Conservation (phyloP, 768 basidiomycete genomes). For the Podaxis sp. region DNA sequence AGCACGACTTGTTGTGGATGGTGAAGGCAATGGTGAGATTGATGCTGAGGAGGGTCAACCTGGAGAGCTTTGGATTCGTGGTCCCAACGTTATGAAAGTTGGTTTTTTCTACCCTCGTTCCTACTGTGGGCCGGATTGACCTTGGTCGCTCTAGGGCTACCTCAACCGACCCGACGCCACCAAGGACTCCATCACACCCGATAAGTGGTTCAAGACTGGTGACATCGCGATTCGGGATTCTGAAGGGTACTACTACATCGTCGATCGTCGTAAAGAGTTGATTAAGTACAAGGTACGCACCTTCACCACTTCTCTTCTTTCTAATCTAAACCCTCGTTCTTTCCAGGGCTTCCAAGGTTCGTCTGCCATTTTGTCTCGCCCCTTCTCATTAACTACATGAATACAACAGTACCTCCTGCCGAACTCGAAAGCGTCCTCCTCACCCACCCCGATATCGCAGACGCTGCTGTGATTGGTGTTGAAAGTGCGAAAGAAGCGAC, state of each 20-base stretch:
- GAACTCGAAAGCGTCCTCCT: slow-evolving; percentile 80
- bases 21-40: slow-evolving; percentile 46
- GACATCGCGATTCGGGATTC: slow-evolving; percentile 69
- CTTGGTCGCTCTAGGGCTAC: slow-evolving; percentile 54
- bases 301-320: neutral
- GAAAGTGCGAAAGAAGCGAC: slow-evolving; percentile 67
- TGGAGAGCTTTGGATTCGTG: slow-evolving; percentile 83
- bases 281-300: slow-evolving; percentile 67
- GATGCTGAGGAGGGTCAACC: slow-evolving; percentile 55
- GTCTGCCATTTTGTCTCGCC: slow-evolving; percentile 11
- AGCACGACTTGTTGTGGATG: slow-evolving; percentile 67
- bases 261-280: slow-evolving; percentile 73
- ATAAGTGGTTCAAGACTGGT: slow-evolving; percentile 89
- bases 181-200: slow-evolving; percentile 52
- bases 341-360: slow-evolving; percentile 73
- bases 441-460: slow-evolving; percentile 73
- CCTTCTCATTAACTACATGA: neutral
- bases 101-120: neutral
- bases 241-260: slow-evolving; percentile 74
- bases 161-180: slow-evolving; percentile 73
- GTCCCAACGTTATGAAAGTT: slow-evolving; percentile 80
- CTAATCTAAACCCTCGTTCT: neutral
- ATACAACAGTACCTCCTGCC: slow-evolving; percentile 70
- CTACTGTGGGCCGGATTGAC: neutral
- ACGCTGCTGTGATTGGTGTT: slow-evolving; percentile 81